Evolutionary conservation across 768 basidiomycete genomes (phyloP), one percentile per base, ranked within the genome.

Genomic region (Trametes elegans): DNA sequence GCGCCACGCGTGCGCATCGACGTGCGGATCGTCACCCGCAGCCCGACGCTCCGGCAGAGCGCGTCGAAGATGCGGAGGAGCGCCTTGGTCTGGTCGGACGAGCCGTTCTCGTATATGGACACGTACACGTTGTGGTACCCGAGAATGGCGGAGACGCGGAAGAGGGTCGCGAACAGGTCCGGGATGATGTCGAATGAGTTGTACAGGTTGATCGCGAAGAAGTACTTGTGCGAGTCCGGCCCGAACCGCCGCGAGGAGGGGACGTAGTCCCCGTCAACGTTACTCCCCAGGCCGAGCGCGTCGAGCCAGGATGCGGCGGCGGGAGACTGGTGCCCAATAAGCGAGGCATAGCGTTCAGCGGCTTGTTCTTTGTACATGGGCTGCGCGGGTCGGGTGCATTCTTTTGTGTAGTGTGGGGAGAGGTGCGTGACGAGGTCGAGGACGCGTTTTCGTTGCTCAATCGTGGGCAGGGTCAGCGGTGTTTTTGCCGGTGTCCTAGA

Each of bases 181-280:
- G 97, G 95, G 62, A 98, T 95, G 69, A 98, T 76, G 73, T 97
- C 94, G 82, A 98, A 99, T 11, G 95, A 98, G 78, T 99, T 99
- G 80, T 98, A 98, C 55, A 98, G 79, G 73, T 99, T 99, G 80
- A 99, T 98, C 57, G 93, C 96, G 72, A 99, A 97, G 74, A 93
- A 98, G 71, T 98, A 99, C 70, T 99, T 98, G 83, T 99, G 97
- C 61, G 88, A 82, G 65, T 77, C 78, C 10, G 78, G 68, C 24
- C 76, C 69, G 18, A 70, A 61, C 9, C 68, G 66, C n/a, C 65
- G 62, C 57, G 66, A 27, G 5, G 62, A 63, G 55, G 68, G 67
- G 27, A 76, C 70, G 42, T 71, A 67, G 62, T 65, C 70, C 49
- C 72, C 71, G 39, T 75, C 72, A 23, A 70, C 64, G 53, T 74